These are phyloP conservation scores for Ammopiptanthus mongolicus DNA, from an alignment of 306 rosid species.

Conservation along the genomic window DNA sequence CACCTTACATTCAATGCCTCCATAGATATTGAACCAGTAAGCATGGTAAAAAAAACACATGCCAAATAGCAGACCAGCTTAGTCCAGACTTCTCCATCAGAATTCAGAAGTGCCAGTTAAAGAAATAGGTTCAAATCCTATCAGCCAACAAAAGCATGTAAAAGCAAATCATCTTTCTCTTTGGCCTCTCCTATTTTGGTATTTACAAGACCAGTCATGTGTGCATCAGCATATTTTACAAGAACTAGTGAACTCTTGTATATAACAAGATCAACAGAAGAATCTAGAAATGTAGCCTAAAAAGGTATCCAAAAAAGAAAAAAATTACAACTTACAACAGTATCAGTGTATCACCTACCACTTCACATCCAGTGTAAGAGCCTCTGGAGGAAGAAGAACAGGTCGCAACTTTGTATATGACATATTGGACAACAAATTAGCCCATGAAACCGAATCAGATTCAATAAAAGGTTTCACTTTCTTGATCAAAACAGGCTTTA, in stretches of 20 bases:
- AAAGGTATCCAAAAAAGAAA: not conserved
- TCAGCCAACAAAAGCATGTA: not conserved
- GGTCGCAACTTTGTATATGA: constrained; percentile 71
- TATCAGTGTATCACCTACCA: constrained; percentile 57
- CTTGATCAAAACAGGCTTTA: constrained; percentile 49
- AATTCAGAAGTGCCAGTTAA: constrained; percentile 14
- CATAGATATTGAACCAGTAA: not conserved
- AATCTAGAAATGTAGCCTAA: constrained; percentile 16
- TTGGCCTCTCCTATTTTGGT: constrained; percentile 15
- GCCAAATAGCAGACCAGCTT: constrained; percentile 21
- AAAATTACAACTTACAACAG: constrained; percentile 31
- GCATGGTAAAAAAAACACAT: not conserved
- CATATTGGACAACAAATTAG: constrained; percentile 66
- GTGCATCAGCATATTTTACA: constrained; percentile 25
- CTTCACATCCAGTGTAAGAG: constrained; percentile 83
- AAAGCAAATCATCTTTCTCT: constrained; percentile 13
- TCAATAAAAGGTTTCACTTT: constrained; percentile 52
- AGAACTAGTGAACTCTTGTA: constrained; percentile 7
- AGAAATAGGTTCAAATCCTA: constrained; percentile 32
- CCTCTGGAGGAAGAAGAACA: constrained; percentile 67
- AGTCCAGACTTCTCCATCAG: constrained; percentile 33
- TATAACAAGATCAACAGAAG: constrained; percentile 21
- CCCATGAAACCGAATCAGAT: constrained; percentile 69
- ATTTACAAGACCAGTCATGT: constrained; percentile 42
- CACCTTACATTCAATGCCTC: not conserved